Base-by-base conservation (phyloP, 106 monocot species). In the Ottelia alismoides region DNA sequence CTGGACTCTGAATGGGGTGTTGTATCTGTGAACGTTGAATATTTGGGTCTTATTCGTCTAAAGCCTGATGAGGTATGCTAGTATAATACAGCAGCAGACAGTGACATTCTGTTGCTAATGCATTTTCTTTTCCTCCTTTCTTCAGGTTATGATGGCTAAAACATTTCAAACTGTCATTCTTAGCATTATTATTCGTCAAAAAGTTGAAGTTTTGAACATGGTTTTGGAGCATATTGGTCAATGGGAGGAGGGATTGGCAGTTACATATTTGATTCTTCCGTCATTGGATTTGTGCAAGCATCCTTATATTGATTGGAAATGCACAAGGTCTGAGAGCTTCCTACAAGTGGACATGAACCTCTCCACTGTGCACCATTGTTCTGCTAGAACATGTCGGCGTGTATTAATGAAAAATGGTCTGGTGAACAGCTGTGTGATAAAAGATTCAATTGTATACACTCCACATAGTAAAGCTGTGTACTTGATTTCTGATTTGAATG, bases 371-470 rank as follows among this genome's bases (percentile, higher is more conserved):
- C 67, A 64, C 32, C 55, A 60, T 25, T 63, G 49, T 56, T 70
- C 52, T 47, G 23, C 18, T 27, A 31, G 50, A 35, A 46, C 21
- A 11, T 22, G 20, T 53, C 44, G 26, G 27, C 45, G 29, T 35
- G 49, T 80, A 24, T 70, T 61, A 14, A 74, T 67, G 17, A 67
- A 57, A 54, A 32, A 74, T 58, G 70, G 63, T 35, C 21, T 30
- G 17, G n/a, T 64, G 0, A 72, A 68, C 22, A 67, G 57, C 23
- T 80, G 80, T 46, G 66, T 68, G 67, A 35, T 85, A 43, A 43
- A 73, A 45, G 74, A 85, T 60, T 79, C 70, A 27, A 25, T 85
- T 30, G 80, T 85, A 4, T 77, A 74, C 49, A 77, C 80, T 6
- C 80, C 80, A 45, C 85, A 85, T 55, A 80, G 56, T 70, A 59